These are phyloP conservation scores for Botrytis hyacinthi DNA, from an alignment of 2,329 filamentous ascomycete genomes.

Conservation along the genomic window DNA sequence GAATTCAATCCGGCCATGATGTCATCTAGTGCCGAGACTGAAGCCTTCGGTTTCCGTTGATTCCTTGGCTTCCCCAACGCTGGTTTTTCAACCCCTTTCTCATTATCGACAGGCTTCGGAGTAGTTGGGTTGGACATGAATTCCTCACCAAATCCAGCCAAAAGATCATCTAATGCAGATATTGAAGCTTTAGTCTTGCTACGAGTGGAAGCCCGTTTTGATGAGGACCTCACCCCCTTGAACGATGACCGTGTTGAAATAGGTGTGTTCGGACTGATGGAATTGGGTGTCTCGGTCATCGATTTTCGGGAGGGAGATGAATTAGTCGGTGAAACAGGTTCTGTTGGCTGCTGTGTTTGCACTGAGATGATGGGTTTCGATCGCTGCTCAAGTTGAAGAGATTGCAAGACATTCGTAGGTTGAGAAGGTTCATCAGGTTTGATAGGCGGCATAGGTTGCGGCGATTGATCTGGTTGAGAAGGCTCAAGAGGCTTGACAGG, in stretches of 20 bases:
- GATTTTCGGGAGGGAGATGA: not conserved
- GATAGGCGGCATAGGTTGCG: not conserved
- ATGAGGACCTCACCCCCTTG: not conserved
- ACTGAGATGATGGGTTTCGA: too few relatives aligned
- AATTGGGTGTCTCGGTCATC: not conserved
- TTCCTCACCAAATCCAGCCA: constrained; percentile 16
- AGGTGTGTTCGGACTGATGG: not conserved
- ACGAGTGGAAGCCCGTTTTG: not conserved
- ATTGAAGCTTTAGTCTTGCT: constrained; percentile 9
- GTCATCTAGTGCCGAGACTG: constrained; percentile 20
- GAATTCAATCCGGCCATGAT: constrained; percentile 18
- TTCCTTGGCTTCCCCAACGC: not conserved
- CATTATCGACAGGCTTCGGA: not conserved
- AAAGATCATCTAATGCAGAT: constrained; percentile 21
- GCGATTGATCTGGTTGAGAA: not conserved
- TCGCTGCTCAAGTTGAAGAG: not conserved
- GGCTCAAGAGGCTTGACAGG: not conserved
- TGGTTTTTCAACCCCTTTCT: constrained; percentile 7
- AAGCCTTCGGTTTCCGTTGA: not conserved
- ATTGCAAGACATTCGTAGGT: too few relatives aligned
- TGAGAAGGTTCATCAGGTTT: not conserved
- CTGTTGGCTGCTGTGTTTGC: not conserved
- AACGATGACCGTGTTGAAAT: not conserved
- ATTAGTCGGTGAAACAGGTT: not conserved
- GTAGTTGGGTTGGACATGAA: not conserved